Base-by-base conservation (phyloP, 352 stramenopile genomes). In the Thalassiosira mediterranea region DNA sequence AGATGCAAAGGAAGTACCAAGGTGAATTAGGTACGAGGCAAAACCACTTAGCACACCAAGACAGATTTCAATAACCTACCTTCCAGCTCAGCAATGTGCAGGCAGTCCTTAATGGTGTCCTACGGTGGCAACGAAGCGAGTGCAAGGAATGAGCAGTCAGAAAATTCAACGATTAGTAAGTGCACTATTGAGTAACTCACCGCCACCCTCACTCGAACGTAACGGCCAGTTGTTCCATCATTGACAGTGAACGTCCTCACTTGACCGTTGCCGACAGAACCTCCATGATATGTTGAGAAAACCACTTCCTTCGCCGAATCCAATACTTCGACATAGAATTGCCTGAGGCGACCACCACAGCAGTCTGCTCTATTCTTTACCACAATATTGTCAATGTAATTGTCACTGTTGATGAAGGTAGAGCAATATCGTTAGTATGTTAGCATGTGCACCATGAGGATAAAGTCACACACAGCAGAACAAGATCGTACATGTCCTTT, bases 81-180 rank as follows among this genome's bases (percentile, higher is more conserved):
- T 52, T 71, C 62, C 1, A 71, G 5, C 48, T 71, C 62, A 7
- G 7, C 37, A 34, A 71, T 38, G 51, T 71, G 62, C 3, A 71
- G 25, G 32, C 34, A 64, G 13, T 34, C 49, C 52, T 64, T 63
- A 47, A 52, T 28, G 8, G 32, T 42, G 23, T 71, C 62, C 15
- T 71, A 3, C 3, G 26, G 42, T 7, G 26, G n/a, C n/a, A n/a
- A n/a, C n/a, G n/a, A n/a, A n/a, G n/a, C n/a, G n/a, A n/a, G n/a
- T n/a, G n/a, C n/a, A n/a, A n/a, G n/a, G n/a, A n/a, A n/a, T n/a
- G n/a, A n/a, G n/a, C n/a, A n/a, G n/a, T n/a, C n/a, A n/a, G n/a
- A n/a, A n/a, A n/a, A n/a, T n/a, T n/a, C n/a, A n/a, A n/a, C n/a
- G n/a, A n/a, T n/a, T n/a, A n/a, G n/a, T n/a, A n/a, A n/a, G n/a